Base-by-base conservation (phyloP, 306 rosid genomes). In the Crotalaria pallida region DNA sequence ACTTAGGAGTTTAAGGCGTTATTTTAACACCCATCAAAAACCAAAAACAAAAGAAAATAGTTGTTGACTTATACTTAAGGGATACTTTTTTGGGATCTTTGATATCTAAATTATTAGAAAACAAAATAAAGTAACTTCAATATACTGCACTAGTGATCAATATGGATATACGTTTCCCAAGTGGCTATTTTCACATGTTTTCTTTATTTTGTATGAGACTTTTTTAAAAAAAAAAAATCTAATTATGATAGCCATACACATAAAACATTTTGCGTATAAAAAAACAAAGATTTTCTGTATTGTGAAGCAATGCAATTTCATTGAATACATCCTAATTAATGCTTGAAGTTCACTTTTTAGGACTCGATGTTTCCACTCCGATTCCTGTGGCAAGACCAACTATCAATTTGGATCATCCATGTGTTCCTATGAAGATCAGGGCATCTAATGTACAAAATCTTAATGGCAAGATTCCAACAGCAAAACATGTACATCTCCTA, bases 401-500 rank as follows among this genome's bases (percentile, higher is more conserved):
- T 19, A 49, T 68, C 33, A 79, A 77, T 67, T 57, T 59, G 16
- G 78, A 72, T 18, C 84, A 29, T 10, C 82, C 77, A 69, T 56
- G 73, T 19, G 69, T 23, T 6, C 67, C 23, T 27, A 50, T 77
- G 79, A 85, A 78, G 53, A 63, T 62, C 58, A 83, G 80, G 79
- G 65, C 82, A 44, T 72, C 90, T 13, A 65, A 62, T 60, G 49
- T 45, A 53, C 87, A 55, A 64, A 79, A 84, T 72, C 26, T 24
- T 31, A 64, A 78, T 74, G 79, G 65, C 52, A 77, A 71, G 67
- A 58, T 33, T 52, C 65, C 65, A n/a, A 55, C 53, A 1, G 82
- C 65, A 65, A 81, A 77, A 78, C 78, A 66, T 65, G 96, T 89
- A 78, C 66, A 58, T 56, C 71, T 29, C 49, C 16, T 65, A 58